Conservation (phyloP, 1,139 yeast species). For the Yamadazyma spencermartinsiae region DNA sequence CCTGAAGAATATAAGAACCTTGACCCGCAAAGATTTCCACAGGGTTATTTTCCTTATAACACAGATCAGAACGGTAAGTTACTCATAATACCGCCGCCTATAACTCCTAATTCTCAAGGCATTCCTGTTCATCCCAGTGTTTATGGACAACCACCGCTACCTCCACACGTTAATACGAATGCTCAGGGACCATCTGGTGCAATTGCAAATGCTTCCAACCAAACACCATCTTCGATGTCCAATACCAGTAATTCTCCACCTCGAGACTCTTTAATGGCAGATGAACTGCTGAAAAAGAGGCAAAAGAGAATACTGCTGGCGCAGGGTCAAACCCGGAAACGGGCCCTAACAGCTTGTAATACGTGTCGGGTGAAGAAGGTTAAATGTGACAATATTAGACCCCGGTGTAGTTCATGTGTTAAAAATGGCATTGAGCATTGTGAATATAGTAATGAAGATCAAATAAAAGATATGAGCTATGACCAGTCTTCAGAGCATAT, state of each 20-base stretch:
- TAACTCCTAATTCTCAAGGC: neutral
- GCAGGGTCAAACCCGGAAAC: constrained; percentile 25
- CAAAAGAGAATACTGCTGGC: constrained; percentile 2
- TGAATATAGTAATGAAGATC: constrained; percentile 34
- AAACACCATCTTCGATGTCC: constrained; percentile 4
- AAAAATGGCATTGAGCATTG: constrained; percentile 34
- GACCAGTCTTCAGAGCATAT: constrained; percentile 28
- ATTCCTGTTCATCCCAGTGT: neutral
- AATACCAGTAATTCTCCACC: constrained; percentile 1
- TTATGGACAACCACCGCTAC: neutral
- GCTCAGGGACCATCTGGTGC: neutral
- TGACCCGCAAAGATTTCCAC: neutral
- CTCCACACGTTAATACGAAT: neutral
- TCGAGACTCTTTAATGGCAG: neutral
- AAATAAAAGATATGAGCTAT: constrained; percentile 24
- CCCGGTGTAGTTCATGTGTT: constrained; percentile 50
- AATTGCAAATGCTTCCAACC: neutral
- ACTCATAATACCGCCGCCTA: neutral
- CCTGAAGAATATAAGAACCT: constrained; percentile 2
- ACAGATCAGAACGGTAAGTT: neutral
- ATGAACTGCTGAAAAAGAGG: constrained; percentile 9
- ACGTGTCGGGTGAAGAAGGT: constrained; percentile 47
- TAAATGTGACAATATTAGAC: constrained; percentile 53
- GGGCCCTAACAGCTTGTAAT: constrained; percentile 51
- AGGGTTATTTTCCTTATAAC: neutral